Evolutionary conservation across 73 alveolate genomes (phyloP).

Genomic region (Paramecium biaurelia): DNA sequence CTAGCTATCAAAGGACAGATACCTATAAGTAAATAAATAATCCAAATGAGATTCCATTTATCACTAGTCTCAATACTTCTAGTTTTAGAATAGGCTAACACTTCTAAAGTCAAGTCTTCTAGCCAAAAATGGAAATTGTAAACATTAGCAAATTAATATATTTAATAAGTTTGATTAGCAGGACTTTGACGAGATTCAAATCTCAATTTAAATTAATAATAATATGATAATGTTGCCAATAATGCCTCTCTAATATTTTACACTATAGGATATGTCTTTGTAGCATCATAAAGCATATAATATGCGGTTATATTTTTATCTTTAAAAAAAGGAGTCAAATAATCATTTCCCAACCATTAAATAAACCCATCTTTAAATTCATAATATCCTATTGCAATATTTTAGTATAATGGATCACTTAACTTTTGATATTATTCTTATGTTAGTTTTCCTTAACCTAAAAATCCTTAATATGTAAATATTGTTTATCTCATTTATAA

Average conservation of each 20-base stretch:
- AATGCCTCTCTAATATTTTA: slow-evolving; percentile 18
- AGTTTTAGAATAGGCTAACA: background rate
- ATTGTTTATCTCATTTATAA: background rate
- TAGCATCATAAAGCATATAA: background rate
- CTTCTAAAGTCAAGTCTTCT: background rate
- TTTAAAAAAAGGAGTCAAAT: background rate
- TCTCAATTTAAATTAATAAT: background rate
- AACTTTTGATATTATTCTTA: background rate
- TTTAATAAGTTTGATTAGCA: slow-evolving; percentile 12
- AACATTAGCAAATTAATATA: slow-evolving; percentile 41
- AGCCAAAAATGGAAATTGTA: slow-evolving; percentile 21
- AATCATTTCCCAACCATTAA: background rate
- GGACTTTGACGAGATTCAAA: background rate
- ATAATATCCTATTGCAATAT: background rate
- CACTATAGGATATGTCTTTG: background rate
- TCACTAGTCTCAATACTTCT: background rate
- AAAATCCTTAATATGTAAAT: background rate
- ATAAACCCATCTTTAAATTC: slow-evolving; percentile 3
- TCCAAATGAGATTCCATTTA: slow-evolving; percentile 20
- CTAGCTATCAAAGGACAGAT: background rate
- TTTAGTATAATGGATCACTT: background rate
- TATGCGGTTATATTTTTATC: background rate
- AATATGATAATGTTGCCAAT: background rate
- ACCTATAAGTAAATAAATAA: background rate
- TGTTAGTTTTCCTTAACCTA: background rate